phyloP scores from a whole-genome alignment of 148 eudicot genomes.

The Spergularia bocconei region DNA sequence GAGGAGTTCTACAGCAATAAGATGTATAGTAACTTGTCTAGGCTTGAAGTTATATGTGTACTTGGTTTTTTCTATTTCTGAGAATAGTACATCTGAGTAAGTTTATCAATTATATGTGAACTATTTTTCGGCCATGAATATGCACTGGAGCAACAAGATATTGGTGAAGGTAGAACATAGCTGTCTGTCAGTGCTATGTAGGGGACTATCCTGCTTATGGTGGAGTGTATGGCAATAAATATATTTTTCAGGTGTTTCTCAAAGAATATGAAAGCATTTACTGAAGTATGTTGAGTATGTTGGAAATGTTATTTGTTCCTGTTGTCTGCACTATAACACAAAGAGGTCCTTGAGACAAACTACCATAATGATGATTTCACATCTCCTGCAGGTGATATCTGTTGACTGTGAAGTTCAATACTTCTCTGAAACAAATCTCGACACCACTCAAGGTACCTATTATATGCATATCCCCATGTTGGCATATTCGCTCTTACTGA shows the following conservation, averaged over 20 bases:
- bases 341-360: background rate
- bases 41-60: background rate
- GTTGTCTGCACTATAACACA: background rate
- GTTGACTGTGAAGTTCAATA: conserved; percentile 27
- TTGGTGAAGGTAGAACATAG: background rate
- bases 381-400: conserved; percentile 26
- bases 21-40: no score
- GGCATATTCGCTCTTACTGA: background rate
- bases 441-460: conserved; percentile 16
- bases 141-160: background rate
- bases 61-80: background rate
- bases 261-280: background rate
- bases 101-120: background rate
- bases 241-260: background rate
- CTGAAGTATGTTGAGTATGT: background rate
- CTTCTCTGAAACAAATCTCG: conserved; percentile 18
- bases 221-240: background rate
- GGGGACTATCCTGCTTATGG: background rate
- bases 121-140: background rate
- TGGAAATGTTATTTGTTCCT: background rate
- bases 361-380: background rate
- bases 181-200: background rate
- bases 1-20: no score
- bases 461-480: conserved; percentile 1
- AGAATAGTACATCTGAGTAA: background rate